Evolutionary conservation across 176 grass and related monocot species (phyloP), one percentile per base, ranked within the genome.

Genomic region (Eragrostis curvula): DNA sequence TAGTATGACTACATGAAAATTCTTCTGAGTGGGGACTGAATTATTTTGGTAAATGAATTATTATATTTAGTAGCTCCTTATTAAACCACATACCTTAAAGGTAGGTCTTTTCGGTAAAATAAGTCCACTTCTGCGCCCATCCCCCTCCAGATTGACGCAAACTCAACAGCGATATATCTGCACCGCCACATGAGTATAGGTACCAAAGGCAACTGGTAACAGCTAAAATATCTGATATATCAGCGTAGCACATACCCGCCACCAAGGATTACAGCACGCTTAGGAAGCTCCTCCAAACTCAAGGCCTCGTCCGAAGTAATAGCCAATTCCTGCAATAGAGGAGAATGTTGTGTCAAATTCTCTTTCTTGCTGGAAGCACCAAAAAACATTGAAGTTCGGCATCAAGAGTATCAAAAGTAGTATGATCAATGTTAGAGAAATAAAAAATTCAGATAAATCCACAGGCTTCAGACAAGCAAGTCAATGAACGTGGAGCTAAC

Each of bases 221-320:
- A 23, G 36, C 36, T 67, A 36, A 5, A 87, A 50, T 60, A 57
- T n/a, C 45, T 56, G 59, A 57, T 67, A 25, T 75, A 70, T 15
- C 17, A 48, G 55, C 45, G 43, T 47, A 51, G 25, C 20, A 60
- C 24, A 44, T 93, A 95, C 96, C 96, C 96, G 63, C 88, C 96
- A 84, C 96, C 96, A 59, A 98, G 92, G 75, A 98, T 89, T 50
- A 98, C 85, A 20, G 71, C 96, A 48, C 68, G 92, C 84, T 98
- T 98, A 29, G 96, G 96, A 73, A 91, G 36, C 43, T 98, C 96
- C 77, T 93, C 92, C 87, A 98, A 93, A 76, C 96, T 98, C 70
- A 98, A 95, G 30, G 96, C 96, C 75, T 98, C 96, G 58, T 98
- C 96, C 65, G 96, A 98, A 82, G 96, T 98, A 82, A 98, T 95